A percentile compares a stretch with the other conserved stretches of the same genome.
Evolutionary conservation across 148 eudicot species (phyloP).

Genomic region (Oxyria digyna): DNA sequence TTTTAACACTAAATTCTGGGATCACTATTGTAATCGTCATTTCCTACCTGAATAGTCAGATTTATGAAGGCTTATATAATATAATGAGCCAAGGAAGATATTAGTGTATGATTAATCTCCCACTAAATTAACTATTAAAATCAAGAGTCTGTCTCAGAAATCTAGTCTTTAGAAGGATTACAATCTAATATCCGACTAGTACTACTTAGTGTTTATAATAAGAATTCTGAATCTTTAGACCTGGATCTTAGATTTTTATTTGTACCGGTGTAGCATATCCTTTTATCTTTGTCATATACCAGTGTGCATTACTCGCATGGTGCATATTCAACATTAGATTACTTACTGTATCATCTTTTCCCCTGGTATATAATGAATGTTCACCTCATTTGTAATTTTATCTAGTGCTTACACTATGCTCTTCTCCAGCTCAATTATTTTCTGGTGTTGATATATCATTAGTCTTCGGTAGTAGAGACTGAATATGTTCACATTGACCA

Average conservation of each 20-base stretch:
- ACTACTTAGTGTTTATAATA: not conserved
- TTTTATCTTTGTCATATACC: not conserved
- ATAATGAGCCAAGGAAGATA: not conserved
- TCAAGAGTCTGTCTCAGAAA: not conserved
- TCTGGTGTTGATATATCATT: not conserved
- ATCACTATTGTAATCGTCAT: not conserved
- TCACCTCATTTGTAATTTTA: not conserved
- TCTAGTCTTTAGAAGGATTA: not conserved
- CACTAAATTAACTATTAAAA: not conserved
- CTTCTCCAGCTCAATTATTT: not conserved
- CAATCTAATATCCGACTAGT: not conserved
- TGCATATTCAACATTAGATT: no score
- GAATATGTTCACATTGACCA: not conserved
- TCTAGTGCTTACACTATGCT: not conserved
- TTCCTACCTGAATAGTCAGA: not conserved
- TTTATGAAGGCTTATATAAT: not conserved
- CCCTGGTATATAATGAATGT: not conserved
- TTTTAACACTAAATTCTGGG: not conserved
- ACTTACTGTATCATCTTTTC: not conserved
- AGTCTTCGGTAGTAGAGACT: not conserved
- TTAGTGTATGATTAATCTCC: not conserved
- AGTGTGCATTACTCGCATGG: no score
- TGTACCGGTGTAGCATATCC: not conserved
- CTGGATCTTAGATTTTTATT: not conserved
- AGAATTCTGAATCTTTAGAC: not conserved